phyloP scores from a whole-genome alignment of 2,329 filamentous ascomycete genomes.

The Cercospora zeina region DNA sequence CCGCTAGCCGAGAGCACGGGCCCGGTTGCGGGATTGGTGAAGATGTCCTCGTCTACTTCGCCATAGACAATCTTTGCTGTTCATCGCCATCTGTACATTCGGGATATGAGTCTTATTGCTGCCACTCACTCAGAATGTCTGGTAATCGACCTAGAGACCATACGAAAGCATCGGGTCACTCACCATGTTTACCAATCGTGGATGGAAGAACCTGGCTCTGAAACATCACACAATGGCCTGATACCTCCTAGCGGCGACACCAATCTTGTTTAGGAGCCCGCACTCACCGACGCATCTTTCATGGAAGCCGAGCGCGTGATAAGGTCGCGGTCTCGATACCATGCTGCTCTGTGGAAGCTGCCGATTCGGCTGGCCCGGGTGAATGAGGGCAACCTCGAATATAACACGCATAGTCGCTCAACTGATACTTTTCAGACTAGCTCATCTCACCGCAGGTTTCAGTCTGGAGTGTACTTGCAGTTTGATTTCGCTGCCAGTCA shows the following conservation, averaged over 20 bases:
- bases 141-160: neutral
- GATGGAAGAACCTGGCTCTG: neutral
- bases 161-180: neutral
- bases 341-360: neutral
- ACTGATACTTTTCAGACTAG: neutral
- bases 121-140: neutral
- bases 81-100: too few relatives aligned
- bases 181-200: neutral
- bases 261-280: neutral
- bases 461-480: neutral
- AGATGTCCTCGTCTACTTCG: too few relatives aligned
- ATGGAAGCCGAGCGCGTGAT: neutral
- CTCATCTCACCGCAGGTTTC: neutral
- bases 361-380: neutral
- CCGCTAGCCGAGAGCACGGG: neutral
- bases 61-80: too few relatives aligned
- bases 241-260: neutral
- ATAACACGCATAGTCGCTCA: neutral
- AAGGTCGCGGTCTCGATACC: neutral
- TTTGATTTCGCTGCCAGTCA: neutral
- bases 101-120: too few relatives aligned
- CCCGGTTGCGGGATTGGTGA: too few relatives aligned
- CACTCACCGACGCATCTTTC: neutral
- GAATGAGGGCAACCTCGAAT: neutral
- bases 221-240: neutral